Base-by-base conservation (phyloP, 257 asterid species). In the Ilex aquifolium region DNA sequence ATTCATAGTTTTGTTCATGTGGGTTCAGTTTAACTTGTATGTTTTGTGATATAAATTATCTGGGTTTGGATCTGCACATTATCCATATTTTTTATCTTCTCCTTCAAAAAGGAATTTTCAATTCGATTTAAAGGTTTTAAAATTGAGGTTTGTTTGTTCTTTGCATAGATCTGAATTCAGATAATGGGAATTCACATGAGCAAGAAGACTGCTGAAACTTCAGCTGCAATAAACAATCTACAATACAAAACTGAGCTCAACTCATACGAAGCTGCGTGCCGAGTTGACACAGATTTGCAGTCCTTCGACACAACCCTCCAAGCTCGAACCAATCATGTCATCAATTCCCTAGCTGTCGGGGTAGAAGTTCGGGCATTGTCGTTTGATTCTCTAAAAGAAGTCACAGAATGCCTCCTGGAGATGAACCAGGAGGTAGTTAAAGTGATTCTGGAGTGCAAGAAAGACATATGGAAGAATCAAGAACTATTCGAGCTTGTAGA, bases 381-480 rank as follows among this genome's bases (percentile, higher is more conserved):
- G 31, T 82, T 92, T 14, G 97, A 87, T 61, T 92, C 99, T 32
- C 60, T 92, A 14, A 83, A 74, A 68, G 95, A 85, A 69, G 89
- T 89, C 46, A 89, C 97, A 0, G 93, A 74, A 56, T 89, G 96
- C 69, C 88, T 92, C 0, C 72, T 89, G 32, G 99, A 92, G 50
- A 91, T 82, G 95, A 85, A 89, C 51, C 95, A 89, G 62, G 90
- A 89, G 62, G 97, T 89, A 31, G 99, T 89, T 50, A 88, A 88
- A 72, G 98, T 91, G 56, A 91, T 91, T 48, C 51, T 91, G 17
- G 95, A 91, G 44, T 91, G 96, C 80, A 88, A 91, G 80, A 80
- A 88, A 75, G 98, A 91, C 72, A 86, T 87, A n/a, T 89, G 97
- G 95, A 87, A 79, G 73, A 86, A 83, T 57, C 88, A 85, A 53